Evolutionary conservation across 2,329 filamentous ascomycete species (phyloP), one percentile per base, ranked within the genome.

Genomic region (Cryphonectria nitschkei): DNA sequence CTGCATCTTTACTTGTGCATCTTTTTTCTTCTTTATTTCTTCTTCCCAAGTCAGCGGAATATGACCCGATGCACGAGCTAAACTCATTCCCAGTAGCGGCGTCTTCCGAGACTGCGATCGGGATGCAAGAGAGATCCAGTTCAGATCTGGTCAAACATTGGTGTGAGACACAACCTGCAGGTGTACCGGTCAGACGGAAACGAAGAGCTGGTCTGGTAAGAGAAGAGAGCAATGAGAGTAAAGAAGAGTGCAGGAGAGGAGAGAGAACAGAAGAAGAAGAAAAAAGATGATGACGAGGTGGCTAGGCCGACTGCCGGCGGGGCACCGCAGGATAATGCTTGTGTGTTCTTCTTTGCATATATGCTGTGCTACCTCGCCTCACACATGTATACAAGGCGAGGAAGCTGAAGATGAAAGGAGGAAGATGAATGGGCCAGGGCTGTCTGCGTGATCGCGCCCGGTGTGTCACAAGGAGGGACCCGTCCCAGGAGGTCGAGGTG

Each of bases 81-180:
- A n/a, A n/a, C n/a, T 50, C 46, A n/a, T 3, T 67, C 56, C 32
- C 50, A 14, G 19, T 34, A 41, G 46, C 46, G 46, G 46, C 46
- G 46, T 50, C 46, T 50, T 50, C 62, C 41, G 52, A 69, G 65
- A 34, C 56, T 54, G 67, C 64, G 62, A 63, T 71, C 62, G 61
- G 43, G 63, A 61, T 68, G 58, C 58, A 50, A 60, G 39, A 67
- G 34, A 72, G 65, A 52, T 50, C n/a, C 34, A 52, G 69, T 52
- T 68, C 66, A 63, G 65, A 70, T 67, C 64, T 68, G 52, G 46
- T 66, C 50, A 8, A 58, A 61, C 68, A 52, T 69, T 34, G 60
- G 26, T 61, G 34, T 63, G 34, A 43, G 34, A 37, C 68, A 50
- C 58, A n/a, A 16, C 29, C 58, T 32, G 29, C 37, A 41, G 37